Evolutionary conservation across 2,329 filamentous ascomycete species (phyloP).

Genomic region (Epichloe bromicola): DNA sequence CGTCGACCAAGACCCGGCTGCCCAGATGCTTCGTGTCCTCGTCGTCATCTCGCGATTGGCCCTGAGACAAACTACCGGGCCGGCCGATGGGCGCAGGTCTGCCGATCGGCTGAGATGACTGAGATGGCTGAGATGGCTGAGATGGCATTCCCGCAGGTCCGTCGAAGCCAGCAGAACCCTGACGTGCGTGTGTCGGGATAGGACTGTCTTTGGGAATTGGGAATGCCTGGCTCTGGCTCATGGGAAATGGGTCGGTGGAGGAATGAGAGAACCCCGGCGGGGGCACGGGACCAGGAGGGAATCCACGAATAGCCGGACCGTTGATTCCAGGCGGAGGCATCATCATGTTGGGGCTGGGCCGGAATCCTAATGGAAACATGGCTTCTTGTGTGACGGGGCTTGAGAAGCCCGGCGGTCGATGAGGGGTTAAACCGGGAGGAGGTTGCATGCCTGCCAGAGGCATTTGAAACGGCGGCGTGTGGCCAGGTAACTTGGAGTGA

Average conservation of each 20-base stretch:
- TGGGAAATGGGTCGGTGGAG: constrained; percentile 18
- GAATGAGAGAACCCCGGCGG: constrained; percentile 25
- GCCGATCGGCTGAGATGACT: constrained; percentile 57
- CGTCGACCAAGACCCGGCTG: constrained; percentile 76
- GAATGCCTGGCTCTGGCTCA: constrained; percentile 18
- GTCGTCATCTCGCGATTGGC: constrained; percentile 37
- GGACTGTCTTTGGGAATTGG: constrained; percentile 19
- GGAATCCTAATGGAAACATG: constrained; percentile 33
- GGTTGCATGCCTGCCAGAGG: constrained; percentile 44
- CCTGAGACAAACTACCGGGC: constrained; percentile 58
- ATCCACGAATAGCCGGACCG: constrained; percentile 29
- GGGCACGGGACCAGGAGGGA: constrained; percentile 24
- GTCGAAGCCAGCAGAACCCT: constrained; percentile 60
- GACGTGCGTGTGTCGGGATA: constrained; percentile 53
- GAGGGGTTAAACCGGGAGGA: constrained; percentile 24
- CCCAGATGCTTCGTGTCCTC: constrained; percentile 74
- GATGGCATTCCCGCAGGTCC: constrained; percentile 23
- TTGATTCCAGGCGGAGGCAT: constrained; percentile 39
- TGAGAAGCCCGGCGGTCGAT: constrained; percentile 36
- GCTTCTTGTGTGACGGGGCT: constrained; percentile 43
- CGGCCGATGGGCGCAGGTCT: constrained; percentile 80
- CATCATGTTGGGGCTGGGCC: constrained; percentile 33
- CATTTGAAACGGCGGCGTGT: constrained; percentile 37
- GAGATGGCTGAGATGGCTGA: no score
- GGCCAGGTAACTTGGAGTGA: constrained; percentile 21